Conservation (phyloP, 2,329 filamentous ascomycete genomes). For the Phyllosticta citribraziliensis region DNA sequence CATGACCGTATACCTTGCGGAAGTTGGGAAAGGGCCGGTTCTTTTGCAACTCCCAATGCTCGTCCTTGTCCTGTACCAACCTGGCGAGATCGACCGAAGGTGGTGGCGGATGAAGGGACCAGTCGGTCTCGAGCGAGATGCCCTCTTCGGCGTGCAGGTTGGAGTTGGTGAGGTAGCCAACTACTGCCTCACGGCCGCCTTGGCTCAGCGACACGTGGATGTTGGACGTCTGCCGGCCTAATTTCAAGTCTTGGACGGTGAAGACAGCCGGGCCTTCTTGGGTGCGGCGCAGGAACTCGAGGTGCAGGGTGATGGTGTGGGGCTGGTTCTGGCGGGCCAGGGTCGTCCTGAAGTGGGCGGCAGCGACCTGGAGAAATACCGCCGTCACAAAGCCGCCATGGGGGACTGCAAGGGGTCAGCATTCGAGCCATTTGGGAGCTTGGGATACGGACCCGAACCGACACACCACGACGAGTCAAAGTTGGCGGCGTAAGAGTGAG, state of each 20-base stretch:
- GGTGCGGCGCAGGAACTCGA: slow-evolving; percentile 57
- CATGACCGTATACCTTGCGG: slow-evolving; percentile 40
- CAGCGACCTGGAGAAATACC: slow-evolving; percentile 49
- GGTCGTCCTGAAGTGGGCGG: slow-evolving; percentile 49
- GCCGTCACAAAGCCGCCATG: slow-evolving; percentile 62
- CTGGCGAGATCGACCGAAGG: slow-evolving; percentile 33
- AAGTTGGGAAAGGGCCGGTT: slow-evolving; percentile 37
- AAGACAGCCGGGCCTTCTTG: slow-evolving; percentile 47
- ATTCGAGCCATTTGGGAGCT: background rate
- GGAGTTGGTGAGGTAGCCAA: slow-evolving; percentile 55
- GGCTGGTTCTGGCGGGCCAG: slow-evolving; percentile 50
- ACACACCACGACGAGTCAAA: slow-evolving; percentile 55
- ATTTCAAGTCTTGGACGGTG: slow-evolving; percentile 52
- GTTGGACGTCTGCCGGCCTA: slow-evolving; percentile 53
- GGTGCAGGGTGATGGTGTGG: slow-evolving; percentile 53
- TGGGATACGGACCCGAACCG: slow-evolving; percentile 41
- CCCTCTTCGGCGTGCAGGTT: slow-evolving; percentile 53
- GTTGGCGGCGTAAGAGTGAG: slow-evolving; percentile 48
- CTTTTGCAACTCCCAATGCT: slow-evolving; percentile 36
- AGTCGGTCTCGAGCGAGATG: slow-evolving; percentile 45
- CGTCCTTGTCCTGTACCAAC: slow-evolving; percentile 35
- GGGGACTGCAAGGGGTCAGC: slow-evolving; percentile 42
- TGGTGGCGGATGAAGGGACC: slow-evolving; percentile 39
- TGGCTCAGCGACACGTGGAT: slow-evolving; percentile 54
- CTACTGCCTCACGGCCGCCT: slow-evolving; percentile 48